These are phyloP conservation scores for Polytrichum commune DNA, from an alignment of 225 moss, liverwort and hornwort species.

Conservation along the genomic window DNA sequence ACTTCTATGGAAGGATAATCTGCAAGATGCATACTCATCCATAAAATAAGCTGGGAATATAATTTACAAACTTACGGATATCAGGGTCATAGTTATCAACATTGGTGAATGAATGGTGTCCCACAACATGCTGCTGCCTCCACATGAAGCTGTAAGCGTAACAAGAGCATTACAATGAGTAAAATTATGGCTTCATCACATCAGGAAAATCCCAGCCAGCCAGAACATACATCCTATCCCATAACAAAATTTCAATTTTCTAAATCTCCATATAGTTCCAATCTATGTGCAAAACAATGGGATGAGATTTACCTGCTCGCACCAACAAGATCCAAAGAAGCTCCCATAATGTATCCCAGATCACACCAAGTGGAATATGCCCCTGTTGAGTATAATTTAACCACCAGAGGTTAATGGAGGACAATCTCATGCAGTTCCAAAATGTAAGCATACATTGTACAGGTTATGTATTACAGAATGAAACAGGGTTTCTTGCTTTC, in stretches of 20 bases:
- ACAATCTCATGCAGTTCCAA: no score
- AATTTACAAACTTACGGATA: conserved; percentile 66
- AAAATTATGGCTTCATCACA: not conserved
- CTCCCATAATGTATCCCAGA: conserved; percentile 89
- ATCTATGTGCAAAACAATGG: no score
- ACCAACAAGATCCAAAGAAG: conserved; percentile 86
- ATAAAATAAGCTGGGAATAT: not conserved
- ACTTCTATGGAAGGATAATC: no score
- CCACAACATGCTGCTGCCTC: conserved; percentile 99
- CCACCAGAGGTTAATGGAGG: no score
- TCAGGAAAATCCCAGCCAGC: not conserved
- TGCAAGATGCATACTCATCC: no score
- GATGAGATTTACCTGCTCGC: conserved; percentile 66
- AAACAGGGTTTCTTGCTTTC: no score
- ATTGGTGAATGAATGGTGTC: conserved; percentile 94
- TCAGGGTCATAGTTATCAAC: conserved; percentile 94
- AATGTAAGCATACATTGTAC: no score
- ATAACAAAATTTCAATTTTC: not conserved
- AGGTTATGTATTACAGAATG: no score
- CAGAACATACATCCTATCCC: not conserved
- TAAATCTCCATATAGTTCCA: no score
- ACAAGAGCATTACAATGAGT: not conserved
- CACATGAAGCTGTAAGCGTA: conserved; percentile 84
- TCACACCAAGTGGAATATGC: conserved; percentile 72
- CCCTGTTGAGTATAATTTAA: conserved; percentile 39